Percentiles rank a stretch among this genome's conserved stretches.
Evolutionary conservation across 768 basidiomycete species (phyloP).

Genomic region (Mrakia gelida): DNA sequence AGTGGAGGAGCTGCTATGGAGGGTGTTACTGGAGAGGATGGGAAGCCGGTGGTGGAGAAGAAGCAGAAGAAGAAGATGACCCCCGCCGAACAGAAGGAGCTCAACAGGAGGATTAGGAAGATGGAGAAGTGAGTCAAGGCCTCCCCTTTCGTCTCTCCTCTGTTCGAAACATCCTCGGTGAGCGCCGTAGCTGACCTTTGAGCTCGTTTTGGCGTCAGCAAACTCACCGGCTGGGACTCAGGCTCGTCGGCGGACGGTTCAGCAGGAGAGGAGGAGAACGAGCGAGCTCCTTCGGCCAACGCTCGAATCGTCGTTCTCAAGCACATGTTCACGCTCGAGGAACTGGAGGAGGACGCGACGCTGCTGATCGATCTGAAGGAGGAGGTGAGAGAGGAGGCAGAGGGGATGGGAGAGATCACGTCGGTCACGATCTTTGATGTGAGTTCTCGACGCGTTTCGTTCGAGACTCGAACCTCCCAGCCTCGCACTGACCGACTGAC

Average conservation of each 20-base stretch:
- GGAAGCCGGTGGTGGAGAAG: constrained; percentile 39
- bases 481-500: too few species aligned
- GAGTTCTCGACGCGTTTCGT: constrained; percentile 43
- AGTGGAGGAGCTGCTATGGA: constrained; percentile 40
- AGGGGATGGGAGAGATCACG: constrained; percentile 85
- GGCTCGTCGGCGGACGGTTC: constrained; percentile 51
- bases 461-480: neutral
- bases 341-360: constrained; percentile 77
- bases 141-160: neutral
- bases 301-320: constrained; percentile 76
- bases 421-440: constrained; percentile 94
- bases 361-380: constrained; percentile 89
- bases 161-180: too few species aligned
- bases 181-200: neutral
- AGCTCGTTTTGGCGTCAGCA: constrained; percentile 52
- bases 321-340: constrained; percentile 86
- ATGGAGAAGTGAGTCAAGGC: constrained; percentile 53
- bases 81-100: constrained; percentile 42
- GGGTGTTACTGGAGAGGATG: constrained; percentile 22
- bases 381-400: constrained; percentile 91
- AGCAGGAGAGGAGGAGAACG: constrained; percentile 32
- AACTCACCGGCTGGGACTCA: constrained; percentile 88
- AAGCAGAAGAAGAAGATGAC: constrained; percentile 46
- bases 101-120: constrained; percentile 42
- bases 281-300: constrained; percentile 23